These are phyloP conservation scores for Telopea speciosissima DNA, from an alignment of 177 flowering plant species.

Conservation along the genomic window DNA sequence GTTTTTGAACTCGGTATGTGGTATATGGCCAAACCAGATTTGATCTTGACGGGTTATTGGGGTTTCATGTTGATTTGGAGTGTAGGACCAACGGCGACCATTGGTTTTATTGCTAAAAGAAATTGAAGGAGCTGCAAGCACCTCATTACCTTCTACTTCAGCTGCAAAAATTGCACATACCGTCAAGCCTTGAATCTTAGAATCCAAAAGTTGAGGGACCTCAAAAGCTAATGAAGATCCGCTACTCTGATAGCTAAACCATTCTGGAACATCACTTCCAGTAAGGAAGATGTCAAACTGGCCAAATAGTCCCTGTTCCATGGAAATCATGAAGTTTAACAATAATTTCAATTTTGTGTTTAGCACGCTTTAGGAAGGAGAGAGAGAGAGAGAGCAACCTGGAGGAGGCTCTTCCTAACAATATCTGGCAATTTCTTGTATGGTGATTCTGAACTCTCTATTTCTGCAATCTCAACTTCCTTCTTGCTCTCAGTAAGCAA, in stretches of 20 bases:
- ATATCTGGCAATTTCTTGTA: background rate
- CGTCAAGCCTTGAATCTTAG: background rate
- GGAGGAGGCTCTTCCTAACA: background rate
- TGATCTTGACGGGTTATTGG: background rate
- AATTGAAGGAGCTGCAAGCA: background rate
- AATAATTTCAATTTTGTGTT: background rate
- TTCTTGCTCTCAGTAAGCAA: too few relatives aligned
- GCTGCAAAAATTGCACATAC: background rate
- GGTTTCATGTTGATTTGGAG: background rate
- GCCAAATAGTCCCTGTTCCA: background rate
- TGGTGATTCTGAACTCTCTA: too few relatives aligned
- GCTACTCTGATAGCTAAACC: background rate
- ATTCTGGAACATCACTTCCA: background rate
- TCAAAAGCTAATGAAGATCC: background rate
- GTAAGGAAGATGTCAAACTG: background rate
- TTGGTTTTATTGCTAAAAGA: background rate
- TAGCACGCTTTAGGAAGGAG: too few relatives aligned
- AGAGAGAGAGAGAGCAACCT: background rate
- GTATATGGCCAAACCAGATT: background rate
- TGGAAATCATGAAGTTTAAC: background rate
- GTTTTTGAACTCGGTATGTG: background rate
- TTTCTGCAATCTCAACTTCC: too few relatives aligned
- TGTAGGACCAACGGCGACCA: background rate
- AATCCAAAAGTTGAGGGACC: too few relatives aligned
- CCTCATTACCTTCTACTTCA: background rate